phyloP scores from a whole-genome alignment of 2,329 filamentous ascomycete genomes.

The Hypoxylon sp. region DNA sequence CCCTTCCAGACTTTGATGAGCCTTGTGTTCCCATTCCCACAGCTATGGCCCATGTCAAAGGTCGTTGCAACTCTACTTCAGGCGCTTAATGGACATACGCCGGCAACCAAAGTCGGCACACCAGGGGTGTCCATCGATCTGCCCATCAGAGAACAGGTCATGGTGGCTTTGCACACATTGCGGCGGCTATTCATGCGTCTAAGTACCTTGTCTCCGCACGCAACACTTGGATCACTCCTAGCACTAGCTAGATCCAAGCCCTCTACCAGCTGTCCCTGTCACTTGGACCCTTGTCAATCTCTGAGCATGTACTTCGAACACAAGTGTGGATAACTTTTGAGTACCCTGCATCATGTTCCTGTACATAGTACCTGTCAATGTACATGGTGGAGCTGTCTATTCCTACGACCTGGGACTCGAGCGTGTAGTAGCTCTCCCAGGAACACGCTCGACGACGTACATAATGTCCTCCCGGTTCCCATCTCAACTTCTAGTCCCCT shows the following conservation, averaged over 20 bases:
- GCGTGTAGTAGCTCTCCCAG: conserved; percentile 32
- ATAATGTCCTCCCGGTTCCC: conserved; percentile 34
- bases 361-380: conserved; percentile 28
- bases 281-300: conserved; percentile 27
- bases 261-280: conserved; percentile 26
- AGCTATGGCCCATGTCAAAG: conserved; percentile 23
- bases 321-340: conserved; percentile 24
- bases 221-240: conserved; percentile 30
- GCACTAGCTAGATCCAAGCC: conserved; percentile 32
- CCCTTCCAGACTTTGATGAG: conserved; percentile 32
- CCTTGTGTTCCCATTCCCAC: conserved; percentile 22
- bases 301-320: conserved; percentile 34
- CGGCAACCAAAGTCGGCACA: conserved; percentile 18
- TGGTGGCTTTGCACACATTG: conserved; percentile 16
- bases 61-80: conserved; percentile 27
- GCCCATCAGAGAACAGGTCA: conserved; percentile 21
- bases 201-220: conserved; percentile 30
- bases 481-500: conserved; percentile 29
- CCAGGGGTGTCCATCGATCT: conserved; percentile 29
- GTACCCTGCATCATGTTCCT: conserved; percentile 32
- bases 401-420: conserved; percentile 33
- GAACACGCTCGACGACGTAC: conserved; percentile 36
- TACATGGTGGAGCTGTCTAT: conserved; percentile 33
- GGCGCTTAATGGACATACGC: conserved; percentile 33
- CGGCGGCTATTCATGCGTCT: conserved; percentile 40